These are phyloP conservation scores for Oenanthe sinensis DNA, from an alignment of 129 eudicot species.

Conservation along the genomic window DNA sequence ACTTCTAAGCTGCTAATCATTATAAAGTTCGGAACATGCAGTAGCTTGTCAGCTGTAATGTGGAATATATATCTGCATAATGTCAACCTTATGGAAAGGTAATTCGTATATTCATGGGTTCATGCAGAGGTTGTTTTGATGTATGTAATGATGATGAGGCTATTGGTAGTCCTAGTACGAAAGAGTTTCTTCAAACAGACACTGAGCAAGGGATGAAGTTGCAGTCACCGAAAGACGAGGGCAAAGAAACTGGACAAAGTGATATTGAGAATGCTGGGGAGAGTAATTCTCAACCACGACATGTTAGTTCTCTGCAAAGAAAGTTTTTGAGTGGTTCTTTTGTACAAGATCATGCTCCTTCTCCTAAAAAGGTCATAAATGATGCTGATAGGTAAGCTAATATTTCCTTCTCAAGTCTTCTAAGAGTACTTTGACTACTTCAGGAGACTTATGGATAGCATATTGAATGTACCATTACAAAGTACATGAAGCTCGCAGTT, in stretches of 20 bases:
- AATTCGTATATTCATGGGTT: slow-evolving; percentile 9
- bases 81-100: background rate
- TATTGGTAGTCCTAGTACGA: slow-evolving; percentile 36
- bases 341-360: slow-evolving; percentile 44
- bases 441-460: background rate
- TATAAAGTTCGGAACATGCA: background rate
- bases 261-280: slow-evolving; percentile 30
- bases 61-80: background rate
- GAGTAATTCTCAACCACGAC: slow-evolving; percentile 31
- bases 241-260: slow-evolving; percentile 40
- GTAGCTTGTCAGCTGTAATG: background rate
- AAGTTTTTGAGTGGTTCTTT: slow-evolving; percentile 59
- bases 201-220: slow-evolving; percentile 31
- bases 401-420: background rate
- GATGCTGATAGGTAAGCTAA: slow-evolving; percentile 59
- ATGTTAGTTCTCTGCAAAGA: slow-evolving; percentile 38
- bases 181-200: slow-evolving; percentile 40
- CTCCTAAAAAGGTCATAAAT: slow-evolving; percentile 38
- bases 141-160: slow-evolving; percentile 57
- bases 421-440: background rate
- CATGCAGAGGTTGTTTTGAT: slow-evolving; percentile 88
- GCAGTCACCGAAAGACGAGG: slow-evolving; percentile 31
- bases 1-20: background rate
- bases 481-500: background rate
- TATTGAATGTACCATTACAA: background rate